A percentile compares a stretch with the other conserved stretches of the same genome.
These are phyloP conservation scores for Amesomyces nigricolor DNA, from an alignment of 2,329 filamentous ascomycete genomes.

Conservation along the genomic window DNA sequence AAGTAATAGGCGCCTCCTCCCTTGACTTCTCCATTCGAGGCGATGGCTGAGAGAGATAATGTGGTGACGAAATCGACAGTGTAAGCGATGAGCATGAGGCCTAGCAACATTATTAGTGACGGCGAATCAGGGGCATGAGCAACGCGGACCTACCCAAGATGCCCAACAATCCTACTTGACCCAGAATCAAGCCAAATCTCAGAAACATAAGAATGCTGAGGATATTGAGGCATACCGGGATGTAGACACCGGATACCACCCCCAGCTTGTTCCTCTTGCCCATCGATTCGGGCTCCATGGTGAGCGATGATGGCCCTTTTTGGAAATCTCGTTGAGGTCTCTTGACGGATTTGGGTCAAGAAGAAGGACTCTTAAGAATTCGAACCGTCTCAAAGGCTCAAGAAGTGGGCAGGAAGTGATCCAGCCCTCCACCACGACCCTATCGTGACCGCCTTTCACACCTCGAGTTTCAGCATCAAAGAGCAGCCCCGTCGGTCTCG, in stretches of 20 bases:
- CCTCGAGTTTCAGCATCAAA: constrained; percentile 7
- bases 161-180: constrained; percentile 71
- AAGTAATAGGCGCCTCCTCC: constrained; percentile 85
- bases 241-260: constrained; percentile 73
- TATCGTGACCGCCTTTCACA: constrained; percentile 3
- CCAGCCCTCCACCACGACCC: neutral
- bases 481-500: constrained; percentile 1
- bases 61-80: constrained; percentile 77
- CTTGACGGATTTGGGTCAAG: too few relatives aligned
- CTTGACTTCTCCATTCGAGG: constrained; percentile 82
- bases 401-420: too few relatives aligned
- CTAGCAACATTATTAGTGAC: constrained; percentile 37
- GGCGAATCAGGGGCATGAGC: neutral
- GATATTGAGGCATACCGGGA: constrained; percentile 84
- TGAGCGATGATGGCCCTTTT: constrained; percentile 7
- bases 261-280: constrained; percentile 59
- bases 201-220: constrained; percentile 90
- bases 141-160: constrained; percentile 56
- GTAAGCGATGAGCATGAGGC: constrained; percentile 70
- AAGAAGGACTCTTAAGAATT: neutral
- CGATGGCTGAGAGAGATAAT: constrained; percentile 81
- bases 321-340: neutral
- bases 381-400: neutral
- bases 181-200: constrained; percentile 78
- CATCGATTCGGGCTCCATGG: constrained; percentile 33